Base-by-base conservation (phyloP, 441 rosid species). In the Iberis amara region DNA sequence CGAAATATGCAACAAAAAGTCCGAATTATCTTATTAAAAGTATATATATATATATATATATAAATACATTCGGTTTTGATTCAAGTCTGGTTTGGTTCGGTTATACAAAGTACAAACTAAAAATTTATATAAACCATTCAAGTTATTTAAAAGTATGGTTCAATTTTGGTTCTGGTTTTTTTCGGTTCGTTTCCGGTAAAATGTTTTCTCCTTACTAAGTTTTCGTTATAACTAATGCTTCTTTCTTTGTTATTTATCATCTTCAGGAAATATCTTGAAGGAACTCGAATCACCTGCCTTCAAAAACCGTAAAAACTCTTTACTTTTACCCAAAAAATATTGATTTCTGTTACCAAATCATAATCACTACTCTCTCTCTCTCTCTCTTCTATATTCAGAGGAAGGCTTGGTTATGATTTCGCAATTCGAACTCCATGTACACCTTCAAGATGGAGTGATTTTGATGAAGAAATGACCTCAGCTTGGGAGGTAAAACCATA, bases 381-480 rank as follows among this genome's bases (percentile, higher is more conserved):
- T 5, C 9, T 33, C 57, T 57, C 4, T 3, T 9, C n/a, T 10
- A 11, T 8, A 55, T 68, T 21, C 74, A 87, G 96, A 78, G 90
- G 74, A 55, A 83, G 77, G 44, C 73, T 41, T 47, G 99, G 94
- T 61, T 82, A 63, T 62, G 95, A 92, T 69, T 92, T 89, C 53
- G 83, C 97, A 27, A 84, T 92, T 59, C 71, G 94, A 77, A 92
- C 99, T 54, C 99, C 99, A 52, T 92, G 97, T 58, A 86, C 86
- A 2, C 97, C 99, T 56, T 65, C 82, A 47, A 89, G 99, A 74
- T 92, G 97, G 99, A 85, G 86, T 40, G 96, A 84, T 14, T 89
- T 84, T 68, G 87, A 82, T 65, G 72, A 77, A 39, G 99, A 92
- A 76, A 89, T 92, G 97, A 69, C 80, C 51, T 46, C 65, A 58